Percentiles rank a stretch among this genome's conserved stretches.
These are phyloP conservation scores for Solanum medicagineum DNA, from an alignment of 257 asterid species.

Conservation along the genomic window DNA sequence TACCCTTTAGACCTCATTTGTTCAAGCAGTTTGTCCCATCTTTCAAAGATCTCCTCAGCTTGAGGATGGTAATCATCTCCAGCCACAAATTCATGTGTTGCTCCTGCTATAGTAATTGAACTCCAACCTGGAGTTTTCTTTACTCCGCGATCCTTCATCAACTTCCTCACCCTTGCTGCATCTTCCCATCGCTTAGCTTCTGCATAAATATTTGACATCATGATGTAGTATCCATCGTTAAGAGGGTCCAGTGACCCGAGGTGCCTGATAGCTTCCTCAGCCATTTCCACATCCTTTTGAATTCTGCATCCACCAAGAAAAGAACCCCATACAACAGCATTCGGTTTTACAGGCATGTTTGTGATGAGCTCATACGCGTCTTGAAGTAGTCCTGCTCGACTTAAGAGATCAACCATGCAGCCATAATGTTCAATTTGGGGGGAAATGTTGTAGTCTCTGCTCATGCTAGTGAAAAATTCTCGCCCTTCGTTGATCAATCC, in stretches of 20 bases:
- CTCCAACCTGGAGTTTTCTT: conserved; percentile 47
- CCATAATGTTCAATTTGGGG: conserved; percentile 63
- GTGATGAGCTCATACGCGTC: conserved; percentile 39
- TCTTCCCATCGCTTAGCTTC: conserved; percentile 28
- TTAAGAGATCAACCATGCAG: conserved; percentile 67
- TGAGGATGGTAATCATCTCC: conserved; percentile 53
- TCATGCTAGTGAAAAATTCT: conserved; percentile 39
- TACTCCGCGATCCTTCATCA: conserved; percentile 38
- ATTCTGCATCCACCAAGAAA: conserved; percentile 60
- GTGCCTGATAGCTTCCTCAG: conserved; percentile 34
- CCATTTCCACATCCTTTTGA: conserved; percentile 50
- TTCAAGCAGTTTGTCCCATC: conserved; percentile 21
- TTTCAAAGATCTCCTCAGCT: conserved; percentile 20
- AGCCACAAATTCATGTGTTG: conserved; percentile 58
- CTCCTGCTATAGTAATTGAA: conserved; percentile 23
- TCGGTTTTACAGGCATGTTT: conserved; percentile 41
- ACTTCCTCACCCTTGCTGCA: conserved; percentile 39
- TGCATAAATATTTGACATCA: conserved; percentile 43
- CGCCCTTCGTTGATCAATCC: conserved; percentile 45
- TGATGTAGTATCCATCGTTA: conserved; percentile 53
- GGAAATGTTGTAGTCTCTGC: conserved; percentile 22
- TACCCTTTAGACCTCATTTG: conserved; percentile 41
- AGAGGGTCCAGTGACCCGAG: conserved; percentile 29
- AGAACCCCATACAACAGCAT: conserved; percentile 65
- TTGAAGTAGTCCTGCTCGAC: conserved; percentile 54